Base-by-base conservation (phyloP, 352 stramenopile species). In the Pythium utonaiense region DNA sequence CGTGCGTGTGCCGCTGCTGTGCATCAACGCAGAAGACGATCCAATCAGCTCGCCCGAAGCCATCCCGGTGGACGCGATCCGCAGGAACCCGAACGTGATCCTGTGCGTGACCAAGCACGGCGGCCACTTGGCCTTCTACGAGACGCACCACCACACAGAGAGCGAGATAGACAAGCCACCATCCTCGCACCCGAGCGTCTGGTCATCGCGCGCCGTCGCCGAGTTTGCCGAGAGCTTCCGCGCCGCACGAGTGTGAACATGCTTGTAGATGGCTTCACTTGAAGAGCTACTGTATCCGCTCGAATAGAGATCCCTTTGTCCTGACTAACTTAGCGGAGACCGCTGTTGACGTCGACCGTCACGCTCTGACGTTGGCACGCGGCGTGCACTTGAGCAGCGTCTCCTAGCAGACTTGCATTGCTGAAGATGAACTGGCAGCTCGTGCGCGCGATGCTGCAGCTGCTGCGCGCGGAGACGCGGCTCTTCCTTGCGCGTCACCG, bases 81-180 rank as follows among this genome's bases (percentile, higher is more conserved):
- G 71, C 47, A 53, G 62, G 7, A 93, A 88, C 54, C 63, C 71
- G 6, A 77, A 91, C 21, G 66, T 90, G 33, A 80, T 93, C 22
- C 59, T 93, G 27, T 86, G 71, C 33, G 66, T 78, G 14, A 93
- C 84, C 36, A 77, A 85, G 30, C 65, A 50, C 13, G 81, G 84
- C 47, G 81, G 81, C 14, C 84, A 91, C 62, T 69, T 93, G 53
- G 79, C 64, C 0, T 93, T 91, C 54, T 91, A 86, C 54, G 72
- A 88, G 64, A 42, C 70, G 45, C 51, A 66, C 9, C 34, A 60
- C 34, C 6, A 24, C 13, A 6, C 30, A 17, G 6, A 36, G 7
- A 54, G 19, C 22, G 22, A 12, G 19, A 4, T 6, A 12, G 45
- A n/a, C 25, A 13, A 34, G 19, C 6, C 7, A 34, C 24, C 19